Base-by-base conservation (phyloP, 768 basidiomycete genomes). In the Agrocybe chaxingu region DNA sequence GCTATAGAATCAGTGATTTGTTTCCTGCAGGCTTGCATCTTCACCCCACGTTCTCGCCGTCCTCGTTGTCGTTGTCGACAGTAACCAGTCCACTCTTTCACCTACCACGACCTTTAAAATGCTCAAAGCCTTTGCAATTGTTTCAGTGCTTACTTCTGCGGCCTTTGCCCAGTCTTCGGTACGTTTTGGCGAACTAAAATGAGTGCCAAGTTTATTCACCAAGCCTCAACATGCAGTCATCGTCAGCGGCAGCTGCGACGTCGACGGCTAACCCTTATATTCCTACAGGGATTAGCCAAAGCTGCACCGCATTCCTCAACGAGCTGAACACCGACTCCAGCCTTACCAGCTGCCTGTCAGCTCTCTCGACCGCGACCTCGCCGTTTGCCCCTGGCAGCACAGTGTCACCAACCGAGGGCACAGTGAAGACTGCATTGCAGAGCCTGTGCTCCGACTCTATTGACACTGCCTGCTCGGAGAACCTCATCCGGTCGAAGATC, bases 351-450 rank as follows among this genome's bases (percentile, higher is more conserved):
- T 97, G 93, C 78, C 79, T 89, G 16, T 59, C 60, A 0, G 63
- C 84, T 8, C 69, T 97, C 61, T 77, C 82, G 53, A 65, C 71
- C 18, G 81, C 87, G 8, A 81, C 87, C 29, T 56, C 76, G 16
- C 64, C 68, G 36, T 91, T 85, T 48, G 66, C 66, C 7, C 77
- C 82, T 2, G 73, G 76, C 32, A 71, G 72, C 49, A 74, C 66
- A 64, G 54, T 72, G 16, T 63, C 73, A 30, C 61, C 70, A 31
- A 61, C 73, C 5, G 68, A 77, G 49, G 58, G 78, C 38, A 62
- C 78, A 32, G 70, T 92, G 62, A 68, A 66, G 45, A 61, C 67
- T n/a, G 67, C 86, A 7, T 70, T 92, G n/a, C 62, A 53, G 56
- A 64, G 51, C 42, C 63, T 92, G 31, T 93, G 89, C 73, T 60